A percentile compares a stretch with the other conserved stretches of the same genome.
phyloP scores from a whole-genome alignment of 2,329 filamentous ascomycete species.

The Cadophora luteo-olivacea region DNA sequence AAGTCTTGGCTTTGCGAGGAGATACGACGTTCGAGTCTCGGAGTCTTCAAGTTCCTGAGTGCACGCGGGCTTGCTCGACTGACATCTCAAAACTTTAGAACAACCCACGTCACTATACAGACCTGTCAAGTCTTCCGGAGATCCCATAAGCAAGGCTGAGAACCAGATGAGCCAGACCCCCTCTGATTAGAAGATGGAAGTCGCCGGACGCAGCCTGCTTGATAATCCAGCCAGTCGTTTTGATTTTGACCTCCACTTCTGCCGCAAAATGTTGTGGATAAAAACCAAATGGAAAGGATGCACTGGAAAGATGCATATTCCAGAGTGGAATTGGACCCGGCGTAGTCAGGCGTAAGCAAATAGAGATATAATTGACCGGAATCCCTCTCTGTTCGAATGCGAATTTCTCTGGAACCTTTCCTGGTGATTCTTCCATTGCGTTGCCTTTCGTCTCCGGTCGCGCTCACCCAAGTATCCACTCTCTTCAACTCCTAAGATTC shows the following conservation, averaged over 20 bases:
- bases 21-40: neutral
- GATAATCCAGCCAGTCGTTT: conserved; percentile 23
- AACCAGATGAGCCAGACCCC: conserved; percentile 4
- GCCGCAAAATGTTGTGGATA: conserved; percentile 30
- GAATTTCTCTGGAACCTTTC: neutral
- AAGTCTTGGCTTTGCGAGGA: conserved; percentile 19
- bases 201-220: conserved; percentile 27
- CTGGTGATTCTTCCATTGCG: neutral
- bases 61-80: neutral
- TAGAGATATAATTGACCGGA: neutral
- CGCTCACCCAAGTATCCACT: neutral
- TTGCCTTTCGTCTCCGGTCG: neutral
- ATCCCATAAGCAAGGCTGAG: conserved; percentile 29
- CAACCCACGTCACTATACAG: conserved; percentile 17
- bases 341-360: neutral
- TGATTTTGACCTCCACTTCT: conserved; percentile 26
- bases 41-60: neutral
- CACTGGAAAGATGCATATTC: conserved; percentile 5
- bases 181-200: too few species aligned
- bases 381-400: neutral
- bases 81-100: neutral
- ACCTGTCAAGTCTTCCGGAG: conserved; percentile 15
- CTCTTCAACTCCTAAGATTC: neutral
- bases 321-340: neutral
- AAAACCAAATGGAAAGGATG: conserved; percentile 11